These are phyloP conservation scores for Candida tibetensis DNA, from an alignment of 805 yeast genomes.

Conservation along the genomic window DNA sequence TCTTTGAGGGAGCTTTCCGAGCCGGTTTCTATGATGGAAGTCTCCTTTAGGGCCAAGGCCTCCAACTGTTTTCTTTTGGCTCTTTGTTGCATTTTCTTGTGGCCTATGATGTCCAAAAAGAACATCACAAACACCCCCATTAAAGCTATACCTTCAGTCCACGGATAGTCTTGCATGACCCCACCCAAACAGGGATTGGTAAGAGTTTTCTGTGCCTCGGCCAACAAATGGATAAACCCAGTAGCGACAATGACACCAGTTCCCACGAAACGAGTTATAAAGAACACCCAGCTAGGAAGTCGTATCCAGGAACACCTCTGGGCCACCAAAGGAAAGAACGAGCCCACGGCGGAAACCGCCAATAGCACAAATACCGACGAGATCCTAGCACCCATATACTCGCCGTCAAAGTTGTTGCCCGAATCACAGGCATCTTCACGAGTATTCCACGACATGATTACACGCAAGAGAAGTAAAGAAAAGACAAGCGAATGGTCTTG, in stretches of 20 bases:
- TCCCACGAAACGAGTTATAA: constrained; percentile 29
- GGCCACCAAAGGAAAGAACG: constrained; percentile 30
- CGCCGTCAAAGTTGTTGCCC: constrained; percentile 22
- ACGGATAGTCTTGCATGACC: constrained; percentile 25
- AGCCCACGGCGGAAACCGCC: constrained; percentile 28
- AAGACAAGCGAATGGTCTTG: too few relatives aligned
- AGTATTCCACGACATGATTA: neutral
- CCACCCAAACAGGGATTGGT: constrained; percentile 29
- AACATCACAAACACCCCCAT: constrained; percentile 31
- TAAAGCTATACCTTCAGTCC: constrained; percentile 32
- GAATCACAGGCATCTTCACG: constrained; percentile 7
- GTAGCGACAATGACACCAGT: constrained; percentile 38
- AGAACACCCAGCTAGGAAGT: constrained; percentile 26
- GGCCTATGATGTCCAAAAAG: constrained; percentile 27
- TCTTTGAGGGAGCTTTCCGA: neutral
- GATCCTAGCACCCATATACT: constrained; percentile 23
- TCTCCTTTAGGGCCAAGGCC: neutral
- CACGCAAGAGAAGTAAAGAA: too few relatives aligned
- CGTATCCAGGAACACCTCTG: constrained; percentile 16
- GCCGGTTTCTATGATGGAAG: neutral
- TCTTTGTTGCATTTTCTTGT: constrained; percentile 11
- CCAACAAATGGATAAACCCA: constrained; percentile 34
- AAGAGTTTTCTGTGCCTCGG: constrained; percentile 26
- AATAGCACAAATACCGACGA: constrained; percentile 31
- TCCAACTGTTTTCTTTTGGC: neutral